A percentile compares a stretch with the other conserved stretches of the same genome.
Evolutionary conservation across 495 filamentous ascomycete genomes (phyloP).

Genomic region (Peziza echinospora): DNA sequence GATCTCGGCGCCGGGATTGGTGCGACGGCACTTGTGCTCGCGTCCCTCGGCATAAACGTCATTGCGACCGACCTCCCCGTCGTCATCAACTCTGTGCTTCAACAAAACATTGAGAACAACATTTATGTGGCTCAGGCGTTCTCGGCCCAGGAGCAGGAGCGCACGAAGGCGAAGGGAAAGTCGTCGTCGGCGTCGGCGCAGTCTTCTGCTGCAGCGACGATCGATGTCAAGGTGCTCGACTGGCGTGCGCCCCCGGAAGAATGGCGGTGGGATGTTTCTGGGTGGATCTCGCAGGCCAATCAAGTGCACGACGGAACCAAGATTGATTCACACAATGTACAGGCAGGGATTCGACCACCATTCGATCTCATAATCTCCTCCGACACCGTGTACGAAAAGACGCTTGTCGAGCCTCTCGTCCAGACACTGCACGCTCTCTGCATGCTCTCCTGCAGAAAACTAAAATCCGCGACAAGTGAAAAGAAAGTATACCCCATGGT

Average conservation of each 20-base stretch:
- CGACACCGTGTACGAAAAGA: slow-evolving; percentile 12
- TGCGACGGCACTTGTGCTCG: slow-evolving; percentile 11
- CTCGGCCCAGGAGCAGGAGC: background rate
- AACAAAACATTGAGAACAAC: slow-evolving; percentile 8
- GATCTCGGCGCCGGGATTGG: slow-evolving; percentile 17
- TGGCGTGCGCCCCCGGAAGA: slow-evolving; percentile 1
- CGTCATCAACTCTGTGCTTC: slow-evolving; percentile 6
- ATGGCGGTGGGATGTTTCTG: background rate
- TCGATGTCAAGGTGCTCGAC: slow-evolving; percentile 8
- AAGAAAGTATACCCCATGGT: slow-evolving; percentile 6
- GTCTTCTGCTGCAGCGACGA: background rate
- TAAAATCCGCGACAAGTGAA: background rate
- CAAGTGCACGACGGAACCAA: background rate
- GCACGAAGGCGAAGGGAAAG: no score
- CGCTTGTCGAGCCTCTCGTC: slow-evolving; percentile 6
- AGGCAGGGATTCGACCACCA: background rate
- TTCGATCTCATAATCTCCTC: slow-evolving; percentile 11
- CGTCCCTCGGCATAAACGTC: slow-evolving; percentile 15
- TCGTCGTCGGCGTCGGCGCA: background rate
- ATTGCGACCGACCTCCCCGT: slow-evolving; percentile 11
- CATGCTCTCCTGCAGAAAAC: background rate
- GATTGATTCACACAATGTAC: background rate
- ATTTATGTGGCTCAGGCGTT: background rate
- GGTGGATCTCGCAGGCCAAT: background rate
- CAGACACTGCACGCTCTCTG: slow-evolving; percentile 7